Evolutionary conservation across 805 yeast genomes (phyloP), one percentile per base, ranked within the genome.

Genomic region (Lipomyces lipofer): DNA sequence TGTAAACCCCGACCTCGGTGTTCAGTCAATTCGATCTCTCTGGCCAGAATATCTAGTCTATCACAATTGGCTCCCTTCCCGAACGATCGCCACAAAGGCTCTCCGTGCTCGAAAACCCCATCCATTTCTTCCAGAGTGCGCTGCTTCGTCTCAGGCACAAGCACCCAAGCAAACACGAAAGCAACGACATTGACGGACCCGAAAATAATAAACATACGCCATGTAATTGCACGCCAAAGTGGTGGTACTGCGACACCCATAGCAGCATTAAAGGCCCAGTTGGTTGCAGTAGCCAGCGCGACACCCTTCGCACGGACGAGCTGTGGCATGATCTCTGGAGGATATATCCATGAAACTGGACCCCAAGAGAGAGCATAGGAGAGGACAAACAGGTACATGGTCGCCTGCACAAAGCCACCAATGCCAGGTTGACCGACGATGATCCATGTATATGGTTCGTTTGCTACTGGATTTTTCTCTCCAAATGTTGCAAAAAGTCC

Each of bases 281-380:
- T 84, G 51, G 85, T 80, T 62, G 86, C 75, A 4, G 88, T 81
- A 22, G 81, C 73, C 39, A 78, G 71, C 17, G 84, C 75, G n/a
- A 84, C 74, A 51, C 86, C 84, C 62, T 84, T 78, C 52, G 88
- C 85, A 75, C 89, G 80, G 64, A 83, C 80, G 73, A 84, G 76
- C 49, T 80, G 73, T 75, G 80, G 85, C 62, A 68, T 83, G 51
- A 84, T 75, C 70, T 84, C 88, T 13, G 86, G 79, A 66, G 83
- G 77, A 70, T 83, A 78, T 44, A 82, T 77, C 88, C 88, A 83
- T 4, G 54, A 30, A 15, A 28, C 49, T 22, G 58, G 60, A 17
- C 47, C 60, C 57, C 54, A 53, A 12, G 60, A 44, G 43, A 56
- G 60, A 29, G 60, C 63, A 15, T 59, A 62, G 39, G 54, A 48